Evolutionary conservation across 2,329 filamentous ascomycete species (phyloP).

Genomic region (Hymenoscyphus fraxineus): DNA sequence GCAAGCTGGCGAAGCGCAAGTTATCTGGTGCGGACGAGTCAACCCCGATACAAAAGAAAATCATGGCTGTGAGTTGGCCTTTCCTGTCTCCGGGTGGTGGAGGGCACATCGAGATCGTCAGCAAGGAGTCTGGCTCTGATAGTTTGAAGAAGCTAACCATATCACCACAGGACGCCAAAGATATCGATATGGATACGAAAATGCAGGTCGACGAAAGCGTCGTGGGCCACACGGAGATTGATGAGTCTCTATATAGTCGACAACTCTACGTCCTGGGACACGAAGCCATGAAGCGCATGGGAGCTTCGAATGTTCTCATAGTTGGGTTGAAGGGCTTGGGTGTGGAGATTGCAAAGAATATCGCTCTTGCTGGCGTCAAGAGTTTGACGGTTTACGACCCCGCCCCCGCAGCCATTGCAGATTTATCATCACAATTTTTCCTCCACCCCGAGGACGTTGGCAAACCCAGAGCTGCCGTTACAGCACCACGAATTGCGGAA

Average conservation of each 20-base stretch:
- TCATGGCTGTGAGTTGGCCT: slow-evolving; percentile 53
- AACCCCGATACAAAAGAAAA: slow-evolving; percentile 54
- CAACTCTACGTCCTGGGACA: slow-evolving; percentile 70
- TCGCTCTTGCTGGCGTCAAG: slow-evolving; percentile 96
- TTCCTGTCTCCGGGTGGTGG: slow-evolving; percentile 10
- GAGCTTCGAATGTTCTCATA: slow-evolving; percentile 88
- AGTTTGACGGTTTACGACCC: slow-evolving; percentile 92
- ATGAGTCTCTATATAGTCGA: slow-evolving; percentile 70
- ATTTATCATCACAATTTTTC: slow-evolving; percentile 97
- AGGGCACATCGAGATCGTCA: neutral
- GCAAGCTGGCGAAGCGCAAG: slow-evolving; percentile 65
- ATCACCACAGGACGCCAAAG: slow-evolving; percentile 43
- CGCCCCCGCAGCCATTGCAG: slow-evolving; percentile 74
- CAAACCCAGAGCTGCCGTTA: slow-evolving; percentile 83
- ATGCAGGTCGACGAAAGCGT: slow-evolving; percentile 64
- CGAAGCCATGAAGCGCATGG: slow-evolving; percentile 98
- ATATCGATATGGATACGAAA: slow-evolving; percentile 59
- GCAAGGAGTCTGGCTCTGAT: neutral
- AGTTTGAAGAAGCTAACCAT: neutral
- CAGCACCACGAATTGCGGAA: slow-evolving; percentile 85
- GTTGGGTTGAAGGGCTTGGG: slow-evolving; percentile 90
- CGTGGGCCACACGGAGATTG: slow-evolving; percentile 57
- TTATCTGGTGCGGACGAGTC: slow-evolving; percentile 55
- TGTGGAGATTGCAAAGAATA: slow-evolving; percentile 98
- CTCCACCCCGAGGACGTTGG: slow-evolving; percentile 83